Evolutionary conservation across 2,329 filamentous ascomycete genomes (phyloP).

Genomic region (Ascochyta koolunga): DNA sequence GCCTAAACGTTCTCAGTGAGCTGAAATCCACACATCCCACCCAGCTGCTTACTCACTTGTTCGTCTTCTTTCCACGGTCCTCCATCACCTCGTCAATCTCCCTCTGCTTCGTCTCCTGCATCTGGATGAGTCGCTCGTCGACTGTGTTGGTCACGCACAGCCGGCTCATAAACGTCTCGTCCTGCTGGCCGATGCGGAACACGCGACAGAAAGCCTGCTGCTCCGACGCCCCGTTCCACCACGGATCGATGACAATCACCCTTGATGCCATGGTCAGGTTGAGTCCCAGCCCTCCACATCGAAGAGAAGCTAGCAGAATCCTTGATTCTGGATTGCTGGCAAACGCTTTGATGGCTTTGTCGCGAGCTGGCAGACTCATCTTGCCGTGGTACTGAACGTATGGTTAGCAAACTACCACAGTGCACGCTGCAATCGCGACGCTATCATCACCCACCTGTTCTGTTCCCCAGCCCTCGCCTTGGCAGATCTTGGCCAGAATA

Average conservation of each 20-base stretch:
- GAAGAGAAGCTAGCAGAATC: slow-evolving; percentile 63
- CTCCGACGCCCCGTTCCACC: slow-evolving; percentile 67
- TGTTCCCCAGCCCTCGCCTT: slow-evolving; percentile 56
- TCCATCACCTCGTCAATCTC: slow-evolving; percentile 53
- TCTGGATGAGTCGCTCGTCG: slow-evolving; percentile 61
- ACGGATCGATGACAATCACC: slow-evolving; percentile 57
- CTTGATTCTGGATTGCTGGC: slow-evolving; percentile 44
- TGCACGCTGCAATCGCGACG: not conserved
- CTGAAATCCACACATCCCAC: not conserved
- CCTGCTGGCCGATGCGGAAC: slow-evolving; percentile 67
- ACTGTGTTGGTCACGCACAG: slow-evolving; percentile 63
- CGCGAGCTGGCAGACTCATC: slow-evolving; percentile 52
- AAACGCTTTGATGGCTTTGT: slow-evolving; percentile 57
- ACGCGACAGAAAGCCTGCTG: slow-evolving; percentile 70
- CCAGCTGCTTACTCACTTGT: slow-evolving; percentile 35
- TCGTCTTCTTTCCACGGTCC: slow-evolving; percentile 44
- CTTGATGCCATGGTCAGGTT: slow-evolving; percentile 64
- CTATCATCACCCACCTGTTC: slow-evolving; percentile 42
- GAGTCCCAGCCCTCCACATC: slow-evolving; percentile 63
- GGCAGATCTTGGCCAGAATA: slow-evolving; percentile 59
- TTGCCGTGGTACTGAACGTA: slow-evolving; percentile 55
- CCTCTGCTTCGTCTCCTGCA: slow-evolving; percentile 63
- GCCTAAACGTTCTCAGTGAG: slow-evolving; percentile 22
- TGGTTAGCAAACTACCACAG: slow-evolving; percentile 11
- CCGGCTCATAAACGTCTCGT: slow-evolving; percentile 64